Conservation (phyloP, 306 rosid species). For the Citrullus mucosospermus region DNA sequence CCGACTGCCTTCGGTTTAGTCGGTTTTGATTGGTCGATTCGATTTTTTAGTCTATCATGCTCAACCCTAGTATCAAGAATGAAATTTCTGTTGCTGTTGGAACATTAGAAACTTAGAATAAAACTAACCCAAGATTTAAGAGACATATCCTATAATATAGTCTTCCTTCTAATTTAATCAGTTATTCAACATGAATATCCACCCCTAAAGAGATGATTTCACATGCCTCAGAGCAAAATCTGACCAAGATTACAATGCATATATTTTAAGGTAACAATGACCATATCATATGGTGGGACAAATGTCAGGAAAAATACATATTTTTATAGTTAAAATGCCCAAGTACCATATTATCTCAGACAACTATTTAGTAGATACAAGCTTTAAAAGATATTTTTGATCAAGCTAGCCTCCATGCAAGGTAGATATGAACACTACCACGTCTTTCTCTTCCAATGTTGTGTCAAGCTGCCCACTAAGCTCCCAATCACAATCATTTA, state of each 20-base stretch:
- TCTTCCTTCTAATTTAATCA: neutral
- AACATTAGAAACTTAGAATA: no score
- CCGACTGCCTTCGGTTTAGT: no score
- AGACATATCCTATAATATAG: neutral
- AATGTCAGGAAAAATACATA: neutral
- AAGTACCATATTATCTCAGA: neutral
- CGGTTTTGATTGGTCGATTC: no score
- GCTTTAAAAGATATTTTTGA: neutral
- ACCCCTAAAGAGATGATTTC: neutral
- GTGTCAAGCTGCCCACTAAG: constrained; percentile 80
- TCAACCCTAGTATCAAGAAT: neutral
- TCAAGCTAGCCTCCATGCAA: constrained; percentile 65
- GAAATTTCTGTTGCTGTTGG: no score
- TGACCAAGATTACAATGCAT: neutral
- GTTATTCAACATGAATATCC: neutral
- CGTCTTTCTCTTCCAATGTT: constrained; percentile 72
- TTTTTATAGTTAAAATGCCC: neutral
- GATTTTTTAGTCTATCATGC: no score
- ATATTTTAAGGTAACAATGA: neutral
- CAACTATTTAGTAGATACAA: neutral
- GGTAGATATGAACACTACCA: constrained; percentile 82
- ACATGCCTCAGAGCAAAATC: neutral
- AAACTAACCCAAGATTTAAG: no score
- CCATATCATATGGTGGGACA: neutral
- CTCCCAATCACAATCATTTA: constrained; percentile 97